These are phyloP conservation scores for Fusarium sp. DNA, from an alignment of 2,329 filamentous ascomycete genomes.

Conservation along the genomic window DNA sequence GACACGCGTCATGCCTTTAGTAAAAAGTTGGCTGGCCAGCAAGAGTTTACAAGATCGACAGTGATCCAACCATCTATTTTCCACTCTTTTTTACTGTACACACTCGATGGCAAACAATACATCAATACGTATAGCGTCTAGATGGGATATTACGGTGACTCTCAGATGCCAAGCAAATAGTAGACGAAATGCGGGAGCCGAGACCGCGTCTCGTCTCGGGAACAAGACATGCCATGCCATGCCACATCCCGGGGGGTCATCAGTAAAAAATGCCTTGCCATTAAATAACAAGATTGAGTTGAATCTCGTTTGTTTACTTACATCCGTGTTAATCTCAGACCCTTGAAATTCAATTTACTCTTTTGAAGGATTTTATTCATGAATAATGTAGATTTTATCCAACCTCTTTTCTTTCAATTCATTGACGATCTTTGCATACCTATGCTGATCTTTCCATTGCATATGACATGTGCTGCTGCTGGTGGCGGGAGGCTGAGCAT, in stretches of 20 bases:
- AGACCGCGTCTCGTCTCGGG: constrained; percentile 6
- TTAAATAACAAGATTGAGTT: constrained; percentile 27
- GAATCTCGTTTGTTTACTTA: constrained; percentile 21
- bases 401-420: constrained; percentile 17
- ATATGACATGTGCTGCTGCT: constrained; percentile 2
- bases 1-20: constrained; percentile 10
- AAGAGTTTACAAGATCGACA: constrained; percentile 22
- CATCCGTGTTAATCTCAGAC: constrained; percentile 4
- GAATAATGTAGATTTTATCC: constrained; percentile 4
- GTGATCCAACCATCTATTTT: constrained; percentile 7
- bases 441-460: constrained; percentile 3
- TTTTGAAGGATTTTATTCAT: constrained; percentile 6
- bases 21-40: constrained; percentile 14
- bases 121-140: neutral
- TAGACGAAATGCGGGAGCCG: constrained; percentile 8
- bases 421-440: constrained; percentile 1
- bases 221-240: constrained; percentile 2
- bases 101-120: neutral
- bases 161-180: constrained; percentile 1
- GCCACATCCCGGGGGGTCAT: constrained; percentile 7
- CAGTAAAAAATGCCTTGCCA: constrained; percentile 11
- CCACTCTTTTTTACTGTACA: neutral
- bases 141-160: neutral
- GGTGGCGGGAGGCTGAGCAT: constrained; percentile 37
- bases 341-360: constrained; percentile 1